Evolutionary conservation across 768 basidiomycete genomes (phyloP), one percentile per base, ranked within the genome.

Genomic region (Mycena venus): DNA sequence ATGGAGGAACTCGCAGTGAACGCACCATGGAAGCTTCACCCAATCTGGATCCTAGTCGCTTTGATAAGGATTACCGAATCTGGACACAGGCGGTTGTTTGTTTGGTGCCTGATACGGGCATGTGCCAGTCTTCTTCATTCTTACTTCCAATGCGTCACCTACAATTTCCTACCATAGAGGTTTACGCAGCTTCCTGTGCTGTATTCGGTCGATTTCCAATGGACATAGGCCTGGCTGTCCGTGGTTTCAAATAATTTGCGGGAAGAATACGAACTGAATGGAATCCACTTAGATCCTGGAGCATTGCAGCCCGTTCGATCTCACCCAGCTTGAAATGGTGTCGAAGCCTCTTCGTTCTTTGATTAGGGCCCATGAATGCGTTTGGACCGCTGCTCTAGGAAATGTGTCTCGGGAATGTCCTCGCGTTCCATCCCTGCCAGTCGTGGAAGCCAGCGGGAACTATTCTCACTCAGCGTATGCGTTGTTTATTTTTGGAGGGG

Each of bases 231-330:
- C 21, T 51, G 49, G 49, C 14, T 14, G 49, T n/a, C n/a, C n/a
- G n/a, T n/a, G n/a, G n/a, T n/a, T n/a, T n/a, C n/a, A n/a, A n/a
- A n/a, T n/a, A n/a, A n/a, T n/a, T n/a, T n/a, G n/a, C n/a, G n/a
- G n/a, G n/a, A n/a, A n/a, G n/a, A n/a, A n/a, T n/a, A n/a, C n/a
- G 49, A 42, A 19, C 8, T 42, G 11, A 9, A 9, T 3, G 49
- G 10, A n/a, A 51, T 21, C 17, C 29, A 2, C 17, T 8, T 40
- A 74, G 73, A 65, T 74, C 11, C 19, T 74, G 40, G 53, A 59
- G 32, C 21, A 58, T 1, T 74, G 73, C 73, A 74, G 73, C 36
- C 73, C 73, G 0, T 59, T 51, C 44, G 73, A 74, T 34, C 60
- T 74, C 32, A n/a, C n/a, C n/a, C n/a, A n/a, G n/a, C n/a, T n/a